Evolutionary conservation across 2,329 filamentous ascomycete genomes (phyloP).

Genomic region (Fusarium keratoplasticum): DNA sequence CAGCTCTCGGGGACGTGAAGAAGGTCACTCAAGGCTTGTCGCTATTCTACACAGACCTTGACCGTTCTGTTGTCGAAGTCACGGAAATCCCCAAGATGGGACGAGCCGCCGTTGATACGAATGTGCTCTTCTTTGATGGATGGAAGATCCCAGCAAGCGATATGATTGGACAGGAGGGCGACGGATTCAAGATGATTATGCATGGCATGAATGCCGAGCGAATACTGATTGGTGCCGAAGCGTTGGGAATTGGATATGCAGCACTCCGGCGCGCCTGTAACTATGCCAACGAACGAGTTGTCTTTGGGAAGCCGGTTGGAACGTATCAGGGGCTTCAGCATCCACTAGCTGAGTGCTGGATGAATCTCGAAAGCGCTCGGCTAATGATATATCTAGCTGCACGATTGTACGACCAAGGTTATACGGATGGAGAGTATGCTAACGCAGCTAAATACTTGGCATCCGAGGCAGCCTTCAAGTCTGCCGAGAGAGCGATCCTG

Average conservation of each 20-base stretch:
- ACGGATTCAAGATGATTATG: slow-evolving; percentile 33
- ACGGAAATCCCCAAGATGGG: no score
- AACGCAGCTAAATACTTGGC: slow-evolving; percentile 22
- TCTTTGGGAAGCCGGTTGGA: slow-evolving; percentile 12
- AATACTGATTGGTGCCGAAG: slow-evolving; percentile 17
- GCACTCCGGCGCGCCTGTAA: slow-evolving; percentile 13
- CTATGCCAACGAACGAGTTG: slow-evolving; percentile 17
- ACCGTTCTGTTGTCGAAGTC: no score
- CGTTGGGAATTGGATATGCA: slow-evolving; percentile 16
- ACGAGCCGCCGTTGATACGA: no score
- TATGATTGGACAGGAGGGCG: no score
- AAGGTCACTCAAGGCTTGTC: no score
- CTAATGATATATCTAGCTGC: slow-evolving; percentile 27
- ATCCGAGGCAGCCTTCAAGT: slow-evolving; percentile 19
- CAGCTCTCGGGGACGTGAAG: no score
- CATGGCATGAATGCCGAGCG: slow-evolving; percentile 32
- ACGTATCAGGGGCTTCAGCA: slow-evolving; percentile 31
- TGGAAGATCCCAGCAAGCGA: no score
- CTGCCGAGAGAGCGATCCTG: slow-evolving; percentile 21
- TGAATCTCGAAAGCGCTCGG: slow-evolving; percentile 26
- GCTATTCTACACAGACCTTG: no score
- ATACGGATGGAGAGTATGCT: slow-evolving; percentile 15
- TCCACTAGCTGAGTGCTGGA: slow-evolving; percentile 24
- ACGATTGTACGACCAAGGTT: slow-evolving; percentile 13
- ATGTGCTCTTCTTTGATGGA: no score